Evolutionary conservation across 768 basidiomycete genomes (phyloP).

Genomic region (Lentinula raphanica): DNA sequence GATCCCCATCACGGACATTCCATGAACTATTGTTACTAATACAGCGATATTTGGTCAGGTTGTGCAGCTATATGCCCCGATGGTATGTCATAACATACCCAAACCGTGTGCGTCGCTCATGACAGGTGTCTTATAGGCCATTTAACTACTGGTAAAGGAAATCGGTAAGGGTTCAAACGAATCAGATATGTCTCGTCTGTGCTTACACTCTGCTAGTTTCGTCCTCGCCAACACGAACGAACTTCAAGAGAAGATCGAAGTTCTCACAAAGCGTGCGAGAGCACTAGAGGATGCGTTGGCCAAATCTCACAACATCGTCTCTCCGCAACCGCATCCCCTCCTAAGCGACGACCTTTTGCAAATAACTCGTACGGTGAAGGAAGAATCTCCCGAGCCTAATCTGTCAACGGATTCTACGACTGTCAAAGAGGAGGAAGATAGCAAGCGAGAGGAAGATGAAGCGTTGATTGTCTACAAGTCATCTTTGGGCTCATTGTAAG

Average conservation of each 20-base stretch:
- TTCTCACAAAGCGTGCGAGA: constrained; percentile 57
- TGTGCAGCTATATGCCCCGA: constrained; percentile 61
- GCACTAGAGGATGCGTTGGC: constrained; percentile 63
- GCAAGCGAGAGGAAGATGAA: constrained; percentile 45
- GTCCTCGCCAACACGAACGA: constrained; percentile 70
- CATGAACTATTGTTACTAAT: constrained; percentile 1
- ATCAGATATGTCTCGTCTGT: neutral
- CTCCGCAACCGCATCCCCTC: constrained; percentile 50
- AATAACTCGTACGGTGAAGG: constrained; percentile 61
- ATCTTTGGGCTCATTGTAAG: constrained; percentile 7
- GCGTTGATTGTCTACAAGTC: constrained; percentile 59
- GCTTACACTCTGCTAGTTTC: constrained; percentile 34
- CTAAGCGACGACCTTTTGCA: constrained; percentile 56
- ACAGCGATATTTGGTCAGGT: constrained; percentile 29
- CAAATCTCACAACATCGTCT: constrained; percentile 43
- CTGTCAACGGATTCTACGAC: constrained; percentile 1
- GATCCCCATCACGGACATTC: neutral
- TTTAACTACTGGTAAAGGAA: constrained; percentile 69
- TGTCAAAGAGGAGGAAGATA: constrained; percentile 36
- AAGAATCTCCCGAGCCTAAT: constrained; percentile 41
- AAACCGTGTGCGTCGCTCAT: constrained; percentile 7
- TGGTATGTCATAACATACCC: constrained; percentile 28
- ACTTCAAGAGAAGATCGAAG: constrained; percentile 62
- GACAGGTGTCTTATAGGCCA: constrained; percentile 37
- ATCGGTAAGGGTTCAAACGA: constrained; percentile 38